A percentile compares a stretch with the other conserved stretches of the same genome.
Conservation (phyloP, 2,329 filamentous ascomycete genomes). For the Tolypocladium ovalisporum region DNA sequence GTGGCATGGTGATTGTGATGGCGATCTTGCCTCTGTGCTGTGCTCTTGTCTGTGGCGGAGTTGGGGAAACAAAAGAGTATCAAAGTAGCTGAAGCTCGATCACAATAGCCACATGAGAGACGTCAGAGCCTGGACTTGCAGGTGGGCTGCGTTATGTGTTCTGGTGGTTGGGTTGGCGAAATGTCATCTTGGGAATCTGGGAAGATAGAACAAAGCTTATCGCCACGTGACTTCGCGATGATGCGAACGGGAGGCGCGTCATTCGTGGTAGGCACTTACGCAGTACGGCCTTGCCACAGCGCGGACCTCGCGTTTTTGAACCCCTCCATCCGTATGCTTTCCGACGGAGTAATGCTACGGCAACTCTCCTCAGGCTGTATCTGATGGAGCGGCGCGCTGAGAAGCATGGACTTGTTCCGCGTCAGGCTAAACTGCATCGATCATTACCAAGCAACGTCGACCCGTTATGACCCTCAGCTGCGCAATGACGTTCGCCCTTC, state of each 20-base stretch:
- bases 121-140: neutral
- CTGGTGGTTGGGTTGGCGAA: neutral
- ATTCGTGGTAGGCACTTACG: neutral
- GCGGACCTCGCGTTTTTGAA: neutral
- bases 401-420: slow-evolving; percentile 58
- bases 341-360: neutral
- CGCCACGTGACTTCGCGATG: slow-evolving; percentile 18
- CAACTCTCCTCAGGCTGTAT: neutral
- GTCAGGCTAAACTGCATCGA: slow-evolving; percentile 94
- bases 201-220: slow-evolving; percentile 5
- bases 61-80: neutral
- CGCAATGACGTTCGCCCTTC: slow-evolving; percentile 51
- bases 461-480: slow-evolving; percentile 70
- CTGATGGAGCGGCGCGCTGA: slow-evolving; percentile 8
- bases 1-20: neutral
- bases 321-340: neutral
- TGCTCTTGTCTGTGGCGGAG: neutral
- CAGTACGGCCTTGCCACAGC: neutral
- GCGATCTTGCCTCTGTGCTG: neutral
- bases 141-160: neutral
- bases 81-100: neutral
- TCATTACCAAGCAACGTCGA: slow-evolving; percentile 75
- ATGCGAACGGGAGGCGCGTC: neutral
- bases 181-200: neutral
- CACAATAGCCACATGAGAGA: neutral